Percentiles rank a stretch among this genome's conserved stretches.
phyloP scores from a whole-genome alignment of 768 basidiomycete species.

The Leccinum boreale region DNA sequence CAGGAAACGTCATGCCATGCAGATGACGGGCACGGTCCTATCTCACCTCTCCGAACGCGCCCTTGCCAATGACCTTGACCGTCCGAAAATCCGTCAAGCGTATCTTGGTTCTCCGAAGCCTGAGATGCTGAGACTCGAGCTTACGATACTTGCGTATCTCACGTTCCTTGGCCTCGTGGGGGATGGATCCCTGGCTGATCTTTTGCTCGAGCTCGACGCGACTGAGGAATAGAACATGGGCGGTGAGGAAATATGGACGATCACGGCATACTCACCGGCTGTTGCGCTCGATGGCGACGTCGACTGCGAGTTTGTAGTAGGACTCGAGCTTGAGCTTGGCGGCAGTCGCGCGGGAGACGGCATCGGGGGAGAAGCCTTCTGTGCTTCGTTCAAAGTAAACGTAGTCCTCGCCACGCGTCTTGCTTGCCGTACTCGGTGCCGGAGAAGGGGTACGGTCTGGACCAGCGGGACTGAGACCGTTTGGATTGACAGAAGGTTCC shows the following conservation, averaged over 20 bases:
- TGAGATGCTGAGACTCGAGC: slow-evolving; percentile 84
- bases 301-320: slow-evolving; percentile 97
- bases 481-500: slow-evolving; percentile 22
- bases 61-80: slow-evolving; percentile 98
- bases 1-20: slow-evolving; percentile 4
- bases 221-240: slow-evolving; percentile 36
- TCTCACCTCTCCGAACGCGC: slow-evolving; percentile 93
- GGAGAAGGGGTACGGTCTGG: slow-evolving; percentile 31
- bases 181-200: slow-evolving; percentile 68
- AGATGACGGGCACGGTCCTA: not conserved
- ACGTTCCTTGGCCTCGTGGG: slow-evolving; percentile 81
- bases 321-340: slow-evolving; percentile 97
- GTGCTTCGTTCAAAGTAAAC: slow-evolving; percentile 94
- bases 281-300: slow-evolving; percentile 94
- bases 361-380: slow-evolving; percentile 77
- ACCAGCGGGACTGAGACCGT: slow-evolving; percentile 17
- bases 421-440: slow-evolving; percentile 30
- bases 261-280: slow-evolving; percentile 56
- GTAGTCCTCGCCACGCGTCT: slow-evolving; percentile 51
- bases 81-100: slow-evolving; percentile 92
- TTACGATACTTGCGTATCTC: slow-evolving; percentile 85
- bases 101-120: slow-evolving; percentile 91
- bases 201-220: slow-evolving; percentile 88
- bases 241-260: slow-evolving; percentile 3
- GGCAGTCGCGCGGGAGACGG: slow-evolving; percentile 84